Base-by-base conservation (phyloP, 306 rosid genomes). In the Inga laurina region DNA sequence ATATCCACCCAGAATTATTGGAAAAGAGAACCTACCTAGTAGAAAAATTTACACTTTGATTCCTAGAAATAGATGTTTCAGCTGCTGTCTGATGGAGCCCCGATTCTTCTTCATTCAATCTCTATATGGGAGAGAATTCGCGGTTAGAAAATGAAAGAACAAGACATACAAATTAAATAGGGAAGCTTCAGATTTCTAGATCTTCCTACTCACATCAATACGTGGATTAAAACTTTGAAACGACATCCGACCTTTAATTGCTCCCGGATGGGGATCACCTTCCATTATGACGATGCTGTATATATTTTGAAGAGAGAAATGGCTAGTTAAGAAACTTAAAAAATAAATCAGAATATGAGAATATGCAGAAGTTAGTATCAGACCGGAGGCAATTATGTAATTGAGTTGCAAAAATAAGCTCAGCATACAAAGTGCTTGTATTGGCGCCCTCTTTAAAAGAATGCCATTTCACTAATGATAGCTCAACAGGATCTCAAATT, bases 201-300 rank as follows among this genome's bases (percentile, higher is more conserved):
- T 59, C 80, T 80, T 78, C 84, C 82, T 72, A 94, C 99, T 94
- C 90, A 97, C 99, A 86, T 97, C 99, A 85, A 97, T 86, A 1
- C 86, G 79, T 32, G 98, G 98, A 87, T 97, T 97, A 84, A 97
- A 97, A 83, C 90, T 88, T 72, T 85, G 91, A 88, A 97, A 94
- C 21, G 98, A 92, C 94, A 94, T 90, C 24, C 97, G 93, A 61
- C 99, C 99, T 81, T 84, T 90, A 78, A 72, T 52, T 34, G 89
- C 94, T 54, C 95, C 97, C 5, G 99, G 99, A 83, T 83, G 94
- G 51, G 99, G 97, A 87, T 97, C 97, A 39, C 94, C 98, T 90
- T 94, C 99, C 88, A 90, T 81, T 86, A 92, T 81, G 69, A 97
- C 93, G 76, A 89, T 89, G 89, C 97, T 96, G 82, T 86, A 82